phyloP scores from a whole-genome alignment of 805 yeast genomes.

The Scheffersomyces lignosus region DNA sequence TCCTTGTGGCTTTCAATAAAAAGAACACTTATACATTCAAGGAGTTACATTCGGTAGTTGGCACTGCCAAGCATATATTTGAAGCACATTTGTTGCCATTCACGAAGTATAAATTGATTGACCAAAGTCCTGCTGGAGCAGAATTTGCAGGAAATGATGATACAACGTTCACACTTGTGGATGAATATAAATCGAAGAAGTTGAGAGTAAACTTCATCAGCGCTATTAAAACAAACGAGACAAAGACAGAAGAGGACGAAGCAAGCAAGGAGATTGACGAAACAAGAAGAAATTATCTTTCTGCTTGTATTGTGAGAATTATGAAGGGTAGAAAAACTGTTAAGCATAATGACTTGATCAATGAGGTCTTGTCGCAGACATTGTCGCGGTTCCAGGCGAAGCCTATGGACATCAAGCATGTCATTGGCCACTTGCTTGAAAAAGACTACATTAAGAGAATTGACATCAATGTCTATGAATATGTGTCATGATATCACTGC shows the following conservation, averaged over 20 bases:
- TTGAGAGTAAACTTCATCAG: constrained; percentile 76
- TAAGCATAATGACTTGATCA: constrained; percentile 76
- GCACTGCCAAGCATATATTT: constrained; percentile 61
- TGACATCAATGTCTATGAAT: constrained; percentile 73
- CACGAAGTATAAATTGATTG: constrained; percentile 71
- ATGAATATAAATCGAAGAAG: constrained; percentile 82
- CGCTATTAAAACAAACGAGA: constrained; percentile 55
- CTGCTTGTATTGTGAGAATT: constrained; percentile 92
- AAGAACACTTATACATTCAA: constrained; percentile 57
- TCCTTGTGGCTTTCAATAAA: constrained; percentile 80
- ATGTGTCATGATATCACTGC: constrained; percentile 61
- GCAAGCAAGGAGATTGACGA: constrained; percentile 81
- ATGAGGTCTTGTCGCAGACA: constrained; percentile 86
- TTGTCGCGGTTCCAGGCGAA: constrained; percentile 81
- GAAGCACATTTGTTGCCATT: constrained; percentile 79
- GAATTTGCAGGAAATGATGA: constrained; percentile 45
- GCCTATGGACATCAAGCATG: constrained; percentile 81
- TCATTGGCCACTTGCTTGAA: constrained; percentile 82
- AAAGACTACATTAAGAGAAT: constrained; percentile 80
- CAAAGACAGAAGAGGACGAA: constrained; percentile 68
- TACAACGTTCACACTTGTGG: constrained; percentile 68
- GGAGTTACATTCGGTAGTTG: constrained; percentile 66
- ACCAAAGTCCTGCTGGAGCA: constrained; percentile 62
- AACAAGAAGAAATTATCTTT: constrained; percentile 79
- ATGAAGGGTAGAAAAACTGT: constrained; percentile 90